Conservation (phyloP, 2,329 filamentous ascomycete genomes). For the Diaporthe ampelina region DNA sequence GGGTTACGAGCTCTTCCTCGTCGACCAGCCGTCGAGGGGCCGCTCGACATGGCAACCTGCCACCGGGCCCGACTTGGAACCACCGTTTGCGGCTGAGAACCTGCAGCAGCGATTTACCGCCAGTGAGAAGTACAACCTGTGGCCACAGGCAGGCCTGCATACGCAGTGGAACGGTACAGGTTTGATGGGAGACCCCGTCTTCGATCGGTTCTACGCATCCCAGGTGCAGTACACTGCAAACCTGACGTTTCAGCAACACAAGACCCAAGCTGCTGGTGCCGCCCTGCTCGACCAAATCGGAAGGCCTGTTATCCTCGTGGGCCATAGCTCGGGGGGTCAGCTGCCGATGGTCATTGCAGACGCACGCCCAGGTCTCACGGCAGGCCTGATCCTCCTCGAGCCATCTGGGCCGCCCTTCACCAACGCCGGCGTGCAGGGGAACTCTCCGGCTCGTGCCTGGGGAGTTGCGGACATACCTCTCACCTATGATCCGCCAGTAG, state of each 20-base stretch:
- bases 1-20: constrained; percentile 63
- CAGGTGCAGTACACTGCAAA: constrained; percentile 55
- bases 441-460: constrained; percentile 52
- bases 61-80: constrained; percentile 46
- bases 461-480: constrained; percentile 65
- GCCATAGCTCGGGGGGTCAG: constrained; percentile 62
- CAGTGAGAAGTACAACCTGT: constrained; percentile 50
- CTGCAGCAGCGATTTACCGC: constrained; percentile 57
- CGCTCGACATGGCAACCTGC: constrained; percentile 58
- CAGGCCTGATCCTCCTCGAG: constrained; percentile 60
- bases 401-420: constrained; percentile 62
- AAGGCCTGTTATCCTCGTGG: constrained; percentile 55
- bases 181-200: constrained; percentile 55
- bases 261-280: constrained; percentile 56
- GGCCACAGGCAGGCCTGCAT: constrained; percentile 53
- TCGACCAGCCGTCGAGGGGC: constrained; percentile 61
- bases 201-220: constrained; percentile 58
- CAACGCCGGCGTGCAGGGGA: constrained; percentile 49
- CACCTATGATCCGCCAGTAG: constrained; percentile 60
- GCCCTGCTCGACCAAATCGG: constrained; percentile 59
- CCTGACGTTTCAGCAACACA: constrained; percentile 52
- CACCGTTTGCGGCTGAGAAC: constrained; percentile 51
- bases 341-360: constrained; percentile 59
- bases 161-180: constrained; percentile 60
- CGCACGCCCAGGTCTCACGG: constrained; percentile 56